Conservation (phyloP, 2,329 filamentous ascomycete genomes). For the Phaeophleospora eucalypticola region DNA sequence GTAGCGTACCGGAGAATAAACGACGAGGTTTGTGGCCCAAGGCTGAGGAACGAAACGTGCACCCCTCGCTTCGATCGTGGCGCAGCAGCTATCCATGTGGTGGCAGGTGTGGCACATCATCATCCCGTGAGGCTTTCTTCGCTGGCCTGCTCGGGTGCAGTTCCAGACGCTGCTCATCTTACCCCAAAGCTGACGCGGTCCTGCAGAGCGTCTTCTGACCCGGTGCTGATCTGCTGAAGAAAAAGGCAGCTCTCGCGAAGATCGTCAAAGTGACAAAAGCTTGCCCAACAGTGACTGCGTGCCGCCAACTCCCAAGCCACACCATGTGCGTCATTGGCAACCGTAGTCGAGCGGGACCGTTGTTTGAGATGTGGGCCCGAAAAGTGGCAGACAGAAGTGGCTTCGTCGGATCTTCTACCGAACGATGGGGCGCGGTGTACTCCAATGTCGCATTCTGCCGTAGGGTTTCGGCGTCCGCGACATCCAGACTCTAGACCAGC, state of each 20-base stretch:
- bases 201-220: conserved; percentile 16
- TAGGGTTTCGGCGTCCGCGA: not conserved
- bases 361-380: not conserved
- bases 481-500: not conserved
- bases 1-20: not conserved
- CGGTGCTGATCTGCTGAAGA: conserved; percentile 11
- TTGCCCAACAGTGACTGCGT: conserved; percentile 3
- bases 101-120: conserved; percentile 3
- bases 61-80: conserved; percentile 2
- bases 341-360: not conserved
- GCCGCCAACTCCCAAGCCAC: conserved; percentile 10
- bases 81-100: conserved; percentile 3
- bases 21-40: too few relatives aligned
- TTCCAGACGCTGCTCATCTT: conserved; percentile 7
- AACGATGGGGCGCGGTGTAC: not conserved
- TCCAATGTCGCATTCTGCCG: too few relatives aligned
- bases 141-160: conserved; percentile 1
- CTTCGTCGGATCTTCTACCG: not conserved
- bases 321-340: conserved; percentile 11
- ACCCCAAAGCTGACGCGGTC: conserved; percentile 18
- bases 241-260: conserved; percentile 9
- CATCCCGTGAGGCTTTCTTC: not conserved
- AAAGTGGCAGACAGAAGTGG: not conserved
- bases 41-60: not conserved
- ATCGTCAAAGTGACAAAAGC: conserved; percentile 13